Conservation (phyloP, 768 basidiomycete genomes). For the Termitomyces sp. region DNA sequence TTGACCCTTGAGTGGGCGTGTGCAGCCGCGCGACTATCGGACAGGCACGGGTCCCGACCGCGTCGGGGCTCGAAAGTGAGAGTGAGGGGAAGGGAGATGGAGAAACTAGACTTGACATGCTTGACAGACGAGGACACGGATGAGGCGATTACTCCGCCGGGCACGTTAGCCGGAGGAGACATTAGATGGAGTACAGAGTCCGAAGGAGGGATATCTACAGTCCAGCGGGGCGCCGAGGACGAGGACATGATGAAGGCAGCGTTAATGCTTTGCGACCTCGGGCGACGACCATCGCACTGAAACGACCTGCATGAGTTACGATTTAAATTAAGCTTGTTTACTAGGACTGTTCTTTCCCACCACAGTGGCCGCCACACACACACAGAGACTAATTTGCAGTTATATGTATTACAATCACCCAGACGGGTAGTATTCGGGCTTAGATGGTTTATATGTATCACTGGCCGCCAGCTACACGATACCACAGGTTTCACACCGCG, state of each 20-base stretch:
- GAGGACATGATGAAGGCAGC: constrained; percentile 73
- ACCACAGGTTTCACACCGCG: not conserved
- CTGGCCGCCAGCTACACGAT: not conserved
- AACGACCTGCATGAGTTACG: constrained; percentile 4
- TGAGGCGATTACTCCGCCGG: constrained; percentile 62
- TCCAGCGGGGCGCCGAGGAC: constrained; percentile 35
- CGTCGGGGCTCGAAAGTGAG: constrained; percentile 6
- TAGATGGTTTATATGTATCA: not conserved
- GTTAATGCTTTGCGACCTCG: constrained; percentile 59
- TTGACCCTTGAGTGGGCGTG: constrained; percentile 74
- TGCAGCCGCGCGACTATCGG: constrained; percentile 51
- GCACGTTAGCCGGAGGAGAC: constrained; percentile 44
- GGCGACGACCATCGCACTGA: constrained; percentile 21
- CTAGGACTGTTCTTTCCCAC: constrained; percentile 7
- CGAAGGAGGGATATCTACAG: constrained; percentile 14
- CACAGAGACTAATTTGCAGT: not conserved
- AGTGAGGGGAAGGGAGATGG: constrained; percentile 17
- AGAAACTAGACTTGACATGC: constrained; percentile 41
- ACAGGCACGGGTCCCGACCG: constrained; percentile 29
- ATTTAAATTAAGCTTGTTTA: constrained; percentile 17
- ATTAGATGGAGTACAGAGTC: constrained; percentile 29
- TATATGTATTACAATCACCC: not conserved
- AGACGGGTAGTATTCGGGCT: not conserved
- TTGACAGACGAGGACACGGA: constrained; percentile 61
- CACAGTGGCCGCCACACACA: not conserved